Evolutionary conservation across 2,329 filamentous ascomycete genomes (phyloP).

Genomic region (Ophiostoma angusticollis): DNA sequence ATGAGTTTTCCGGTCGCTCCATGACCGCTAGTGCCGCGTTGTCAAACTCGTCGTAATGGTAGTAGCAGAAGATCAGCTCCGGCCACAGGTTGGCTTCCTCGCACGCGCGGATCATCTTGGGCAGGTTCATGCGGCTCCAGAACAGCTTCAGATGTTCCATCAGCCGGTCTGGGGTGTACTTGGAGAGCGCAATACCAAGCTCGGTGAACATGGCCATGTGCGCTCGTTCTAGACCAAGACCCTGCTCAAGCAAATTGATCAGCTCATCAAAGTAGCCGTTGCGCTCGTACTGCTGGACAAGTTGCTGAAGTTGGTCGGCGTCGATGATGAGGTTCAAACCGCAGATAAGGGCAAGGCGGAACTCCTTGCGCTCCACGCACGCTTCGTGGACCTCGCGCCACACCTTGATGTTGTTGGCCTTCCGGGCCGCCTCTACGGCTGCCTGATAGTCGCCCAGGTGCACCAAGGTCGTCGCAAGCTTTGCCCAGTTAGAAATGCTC

Average conservation of each 20-base stretch:
- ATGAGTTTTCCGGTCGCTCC: conserved; percentile 91
- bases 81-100: conserved; percentile 96
- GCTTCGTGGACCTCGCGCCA: conserved; percentile 98
- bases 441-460: conserved; percentile 94
- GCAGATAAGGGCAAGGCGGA: conserved; percentile 95
- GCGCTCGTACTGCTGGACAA: conserved; percentile 92
- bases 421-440: conserved; percentile 92
- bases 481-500: conserved; percentile 99
- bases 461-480: conserved; percentile 94
- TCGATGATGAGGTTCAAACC: conserved; percentile 97
- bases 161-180: conserved; percentile 86
- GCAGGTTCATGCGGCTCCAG: conserved; percentile 96
- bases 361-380: conserved; percentile 95
- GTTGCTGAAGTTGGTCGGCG: conserved; percentile 82
- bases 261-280: conserved; percentile 98
- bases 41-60: conserved; percentile 96
- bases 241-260: conserved; percentile 85
- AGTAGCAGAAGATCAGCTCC: conserved; percentile 94
- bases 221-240: conserved; percentile 78
- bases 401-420: conserved; percentile 98
- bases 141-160: conserved; percentile 99
- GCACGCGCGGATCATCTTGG: conserved; percentile 86
- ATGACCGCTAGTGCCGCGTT: conserved; percentile 96
- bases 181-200: conserved; percentile 80
- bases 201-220: conserved; percentile 98